These are phyloP conservation scores for Aureobasidium sp. DNA, from an alignment of 2,329 filamentous ascomycete genomes.

Conservation along the genomic window DNA sequence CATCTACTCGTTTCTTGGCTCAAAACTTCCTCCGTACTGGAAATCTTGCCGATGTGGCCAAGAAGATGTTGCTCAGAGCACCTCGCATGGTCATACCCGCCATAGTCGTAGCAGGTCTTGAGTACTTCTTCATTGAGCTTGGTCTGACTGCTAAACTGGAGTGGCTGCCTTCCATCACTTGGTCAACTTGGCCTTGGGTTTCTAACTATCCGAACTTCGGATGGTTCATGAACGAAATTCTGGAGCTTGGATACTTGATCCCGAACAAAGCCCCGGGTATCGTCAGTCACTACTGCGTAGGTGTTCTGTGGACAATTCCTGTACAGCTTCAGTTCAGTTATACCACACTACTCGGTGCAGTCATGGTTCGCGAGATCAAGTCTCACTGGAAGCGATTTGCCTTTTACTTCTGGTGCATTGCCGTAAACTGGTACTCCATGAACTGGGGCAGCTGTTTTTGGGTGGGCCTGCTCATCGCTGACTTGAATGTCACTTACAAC, in stretches of 20 bases:
- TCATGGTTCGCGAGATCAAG: slow-evolving; percentile 39
- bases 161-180: slow-evolving; percentile 39
- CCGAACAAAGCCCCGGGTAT: slow-evolving; percentile 42
- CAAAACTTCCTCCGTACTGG: slow-evolving; percentile 36
- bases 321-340: slow-evolving; percentile 42
- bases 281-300: slow-evolving; percentile 42
- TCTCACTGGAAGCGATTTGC: slow-evolving; percentile 39
- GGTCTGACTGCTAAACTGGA: slow-evolving; percentile 38
- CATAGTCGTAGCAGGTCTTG: slow-evolving; percentile 34
- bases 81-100: slow-evolving; percentile 41
- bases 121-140: slow-evolving; percentile 41
- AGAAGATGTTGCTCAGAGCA: slow-evolving; percentile 37
- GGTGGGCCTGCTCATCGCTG: slow-evolving; percentile 38
- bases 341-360: slow-evolving; percentile 34
- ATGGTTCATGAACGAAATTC: slow-evolving; percentile 36
- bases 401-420: slow-evolving; percentile 37
- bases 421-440: slow-evolving; percentile 40
- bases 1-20: slow-evolving; percentile 39
- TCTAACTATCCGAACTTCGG: slow-evolving; percentile 33
- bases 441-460: slow-evolving; percentile 41
- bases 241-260: slow-evolving; percentile 39
- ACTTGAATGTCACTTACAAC: slow-evolving; percentile 40
- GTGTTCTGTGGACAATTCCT: slow-evolving; percentile 44
- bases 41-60: slow-evolving; percentile 35
- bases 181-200: slow-evolving; percentile 42